phyloP scores from a whole-genome alignment of 306 rosid genomes.

The Fagus crenata region DNA sequence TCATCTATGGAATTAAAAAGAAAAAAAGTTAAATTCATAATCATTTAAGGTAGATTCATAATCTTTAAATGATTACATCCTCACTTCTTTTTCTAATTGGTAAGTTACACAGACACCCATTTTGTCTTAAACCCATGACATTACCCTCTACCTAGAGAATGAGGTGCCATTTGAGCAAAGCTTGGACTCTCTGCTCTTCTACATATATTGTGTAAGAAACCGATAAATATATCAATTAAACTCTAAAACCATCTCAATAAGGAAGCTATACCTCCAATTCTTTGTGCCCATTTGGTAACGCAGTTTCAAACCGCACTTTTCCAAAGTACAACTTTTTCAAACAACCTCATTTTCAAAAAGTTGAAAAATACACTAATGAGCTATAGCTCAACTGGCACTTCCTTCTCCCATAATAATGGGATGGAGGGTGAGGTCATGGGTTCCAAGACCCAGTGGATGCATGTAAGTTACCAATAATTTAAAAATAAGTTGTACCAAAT shows the following conservation, averaged over 20 bases:
- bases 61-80: neutral
- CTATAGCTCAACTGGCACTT: no score
- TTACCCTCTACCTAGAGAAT: neutral
- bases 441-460: no score
- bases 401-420: no score
- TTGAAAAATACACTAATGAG: no score
- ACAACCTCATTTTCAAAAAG: no score
- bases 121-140: neutral
- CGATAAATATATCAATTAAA: neutral
- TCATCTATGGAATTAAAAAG: neutral
- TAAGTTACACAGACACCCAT: neutral
- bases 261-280: neutral
- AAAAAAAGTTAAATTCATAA: neutral
- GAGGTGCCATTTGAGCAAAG: constrained; percentile 2
- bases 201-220: neutral
- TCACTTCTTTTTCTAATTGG: neutral
- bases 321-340: no score
- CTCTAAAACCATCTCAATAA: neutral
- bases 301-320: no score
- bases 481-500: no score
- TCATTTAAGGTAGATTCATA: neutral
- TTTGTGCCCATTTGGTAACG: no score
- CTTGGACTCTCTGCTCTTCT: neutral
- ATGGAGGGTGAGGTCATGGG: no score
- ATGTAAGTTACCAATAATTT: no score